phyloP scores from a whole-genome alignment of 1,284 basidiomycete genomes.

The Macrocystidia cucumis region DNA sequence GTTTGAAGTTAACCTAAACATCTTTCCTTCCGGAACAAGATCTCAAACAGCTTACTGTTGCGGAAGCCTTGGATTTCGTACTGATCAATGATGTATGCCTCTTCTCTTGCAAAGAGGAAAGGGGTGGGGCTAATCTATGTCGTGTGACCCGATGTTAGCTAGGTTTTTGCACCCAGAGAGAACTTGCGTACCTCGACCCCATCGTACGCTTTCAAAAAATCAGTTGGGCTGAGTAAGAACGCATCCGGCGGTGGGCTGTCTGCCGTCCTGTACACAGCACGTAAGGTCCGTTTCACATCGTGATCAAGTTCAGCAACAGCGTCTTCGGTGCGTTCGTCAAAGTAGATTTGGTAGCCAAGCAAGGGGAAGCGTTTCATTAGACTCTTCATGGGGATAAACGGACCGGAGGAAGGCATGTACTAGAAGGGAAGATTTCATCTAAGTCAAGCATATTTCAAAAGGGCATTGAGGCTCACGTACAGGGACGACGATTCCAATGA shows the following conservation, averaged over 20 bases:
- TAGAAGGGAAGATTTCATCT: conserved; percentile 14
- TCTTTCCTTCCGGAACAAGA: too few relatives aligned
- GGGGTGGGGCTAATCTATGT: conserved; percentile 53
- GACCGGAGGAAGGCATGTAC: conserved; percentile 44
- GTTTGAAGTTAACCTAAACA: too few relatives aligned
- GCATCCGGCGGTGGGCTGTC: conserved; percentile 43
- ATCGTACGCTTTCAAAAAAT: conserved; percentile 45
- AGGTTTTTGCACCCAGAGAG: too few relatives aligned
- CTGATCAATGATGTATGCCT: conserved; percentile 60
- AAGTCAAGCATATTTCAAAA: conserved; percentile 6
- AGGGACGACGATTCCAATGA: conserved; percentile 54
- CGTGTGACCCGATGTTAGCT: too few relatives aligned
- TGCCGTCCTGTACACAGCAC: conserved; percentile 42
- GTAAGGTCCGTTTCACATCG: conserved; percentile 46
- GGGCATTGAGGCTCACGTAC: conserved; percentile 26
- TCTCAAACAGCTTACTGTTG: too few relatives aligned
- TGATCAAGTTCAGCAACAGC: conserved; percentile 45
- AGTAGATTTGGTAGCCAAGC: conserved; percentile 56
- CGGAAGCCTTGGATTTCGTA: conserved; percentile 49
- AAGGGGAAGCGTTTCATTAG: conserved; percentile 36
- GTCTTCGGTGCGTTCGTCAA: conserved; percentile 35
- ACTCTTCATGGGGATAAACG: conserved; percentile 36
- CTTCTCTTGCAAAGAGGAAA: conserved; percentile 49
- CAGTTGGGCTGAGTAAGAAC: conserved; percentile 41
- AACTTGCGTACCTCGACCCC: conserved; percentile 29